Evolutionary conservation across 768 basidiomycete genomes (phyloP).

Genomic region (Agrocybe pediades): DNA sequence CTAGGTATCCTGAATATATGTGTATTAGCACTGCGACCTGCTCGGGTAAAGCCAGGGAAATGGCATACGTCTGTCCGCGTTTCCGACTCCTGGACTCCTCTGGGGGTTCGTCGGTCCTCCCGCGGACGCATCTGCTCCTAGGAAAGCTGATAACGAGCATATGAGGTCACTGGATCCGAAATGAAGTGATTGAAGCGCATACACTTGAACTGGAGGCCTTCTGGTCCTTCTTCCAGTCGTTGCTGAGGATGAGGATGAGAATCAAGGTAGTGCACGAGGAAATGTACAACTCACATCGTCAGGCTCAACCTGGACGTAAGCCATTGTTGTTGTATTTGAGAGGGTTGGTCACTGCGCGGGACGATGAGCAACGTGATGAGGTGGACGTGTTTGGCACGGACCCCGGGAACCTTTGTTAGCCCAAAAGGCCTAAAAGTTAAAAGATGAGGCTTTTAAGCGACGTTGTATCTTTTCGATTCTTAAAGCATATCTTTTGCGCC

Average conservation of each 20-base stretch:
- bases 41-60: not conserved
- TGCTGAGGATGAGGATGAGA: slow-evolving; percentile 21
- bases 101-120: slow-evolving; percentile 25
- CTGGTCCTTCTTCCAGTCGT: slow-evolving; percentile 66
- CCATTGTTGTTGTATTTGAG: slow-evolving; percentile 41
- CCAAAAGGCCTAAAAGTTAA: too few species aligned
- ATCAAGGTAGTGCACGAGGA: not conserved
- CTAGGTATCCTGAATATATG: slow-evolving; percentile 57
- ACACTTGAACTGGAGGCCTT: slow-evolving; percentile 77
- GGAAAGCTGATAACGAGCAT: slow-evolving; percentile 47
- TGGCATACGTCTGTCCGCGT: slow-evolving; percentile 52
- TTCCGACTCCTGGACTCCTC: slow-evolving; percentile 42
- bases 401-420: slow-evolving; percentile 8
- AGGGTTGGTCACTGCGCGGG: slow-evolving; percentile 11
- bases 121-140: slow-evolving; percentile 44
- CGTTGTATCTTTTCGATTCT: too few species aligned
- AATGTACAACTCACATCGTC: slow-evolving; percentile 55
- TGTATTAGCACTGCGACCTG: not conserved
- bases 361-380: slow-evolving; percentile 16
- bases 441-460: too few species aligned
- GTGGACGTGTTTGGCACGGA: slow-evolving; percentile 12
- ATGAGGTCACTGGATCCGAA: not conserved
- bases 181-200: slow-evolving; percentile 14
- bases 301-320: slow-evolving; percentile 71
- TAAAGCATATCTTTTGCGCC: too few species aligned